Evolutionary conservation across 768 basidiomycete genomes (phyloP).

Genomic region (Solioccasus polychromus): DNA sequence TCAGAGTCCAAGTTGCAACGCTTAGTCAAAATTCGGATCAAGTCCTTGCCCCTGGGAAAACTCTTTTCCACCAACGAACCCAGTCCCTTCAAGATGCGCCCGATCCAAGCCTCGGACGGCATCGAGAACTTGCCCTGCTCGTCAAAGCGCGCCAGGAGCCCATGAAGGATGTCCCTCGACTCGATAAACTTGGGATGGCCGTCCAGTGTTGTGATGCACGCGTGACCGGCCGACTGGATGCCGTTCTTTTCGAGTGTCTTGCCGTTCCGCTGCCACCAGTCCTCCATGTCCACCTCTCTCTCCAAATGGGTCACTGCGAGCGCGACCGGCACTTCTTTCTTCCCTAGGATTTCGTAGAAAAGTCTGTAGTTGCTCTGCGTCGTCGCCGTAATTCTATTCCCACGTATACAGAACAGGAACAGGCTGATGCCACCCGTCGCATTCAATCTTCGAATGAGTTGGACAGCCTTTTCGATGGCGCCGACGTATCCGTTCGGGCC

Average conservation of each 20-base stretch:
- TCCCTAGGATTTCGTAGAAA: constrained; percentile 27
- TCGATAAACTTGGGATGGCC: constrained; percentile 26
- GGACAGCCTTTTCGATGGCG: constrained; percentile 29
- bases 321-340: constrained; percentile 36
- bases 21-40: constrained; percentile 24
- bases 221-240: constrained; percentile 27
- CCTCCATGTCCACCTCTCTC: constrained; percentile 30
- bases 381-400: constrained; percentile 32
- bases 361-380: constrained; percentile 24
- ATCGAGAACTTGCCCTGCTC: constrained; percentile 30
- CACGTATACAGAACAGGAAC: constrained; percentile 40
- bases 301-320: constrained; percentile 41
- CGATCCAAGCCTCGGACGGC: constrained; percentile 29
- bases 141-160: constrained; percentile 18
- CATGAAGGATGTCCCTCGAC: constrained; percentile 27
- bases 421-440: constrained; percentile 36
- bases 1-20: constrained; percentile 25
- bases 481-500: constrained; percentile 20
- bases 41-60: constrained; percentile 22
- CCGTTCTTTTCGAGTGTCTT: constrained; percentile 17
- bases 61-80: constrained; percentile 17
- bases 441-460: constrained; percentile 33
- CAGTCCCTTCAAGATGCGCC: constrained; percentile 22
- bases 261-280: constrained; percentile 30
- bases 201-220: constrained; percentile 30